Conservation (phyloP, 75 land plant species). For the Selaginella tamariscina region DNA sequence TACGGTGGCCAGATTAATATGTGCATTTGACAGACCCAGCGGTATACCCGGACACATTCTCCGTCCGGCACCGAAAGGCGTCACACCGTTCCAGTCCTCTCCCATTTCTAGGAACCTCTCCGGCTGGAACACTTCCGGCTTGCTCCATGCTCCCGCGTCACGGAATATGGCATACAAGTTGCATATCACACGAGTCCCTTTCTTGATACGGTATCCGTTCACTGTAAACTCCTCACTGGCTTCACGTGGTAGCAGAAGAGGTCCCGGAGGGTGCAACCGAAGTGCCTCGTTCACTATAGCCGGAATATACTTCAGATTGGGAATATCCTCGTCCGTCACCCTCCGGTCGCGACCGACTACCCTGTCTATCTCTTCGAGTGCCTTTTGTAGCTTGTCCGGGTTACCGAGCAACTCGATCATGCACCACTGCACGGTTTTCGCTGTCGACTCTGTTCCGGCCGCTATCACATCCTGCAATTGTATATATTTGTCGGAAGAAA, state of each 20-base stretch:
- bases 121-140: neutral
- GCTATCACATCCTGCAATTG: constrained; percentile 9
- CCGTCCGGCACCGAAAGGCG: constrained; percentile 6
- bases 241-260: neutral
- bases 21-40: neutral
- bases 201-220: neutral
- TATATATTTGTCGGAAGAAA: too few relatives aligned
- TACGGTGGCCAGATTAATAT: neutral
- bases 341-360: neutral
- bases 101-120: constrained; percentile 4
- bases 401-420: neutral
- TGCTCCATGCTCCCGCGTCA: neutral
- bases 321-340: neutral
- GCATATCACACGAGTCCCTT: neutral
- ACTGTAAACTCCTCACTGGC: neutral
- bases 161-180: neutral
- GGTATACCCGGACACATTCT: constrained; percentile 11
- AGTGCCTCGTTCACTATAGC: constrained; percentile 2
- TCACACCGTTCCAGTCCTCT: neutral
- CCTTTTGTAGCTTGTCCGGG: neutral
- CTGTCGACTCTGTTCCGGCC: neutral
- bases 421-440: neutral
- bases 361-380: constrained; percentile 1
- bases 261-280: constrained; percentile 8
- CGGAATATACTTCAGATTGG: neutral